Evolutionary conservation across 345 rosid species (phyloP).

Genomic region (Populus tremula): DNA sequence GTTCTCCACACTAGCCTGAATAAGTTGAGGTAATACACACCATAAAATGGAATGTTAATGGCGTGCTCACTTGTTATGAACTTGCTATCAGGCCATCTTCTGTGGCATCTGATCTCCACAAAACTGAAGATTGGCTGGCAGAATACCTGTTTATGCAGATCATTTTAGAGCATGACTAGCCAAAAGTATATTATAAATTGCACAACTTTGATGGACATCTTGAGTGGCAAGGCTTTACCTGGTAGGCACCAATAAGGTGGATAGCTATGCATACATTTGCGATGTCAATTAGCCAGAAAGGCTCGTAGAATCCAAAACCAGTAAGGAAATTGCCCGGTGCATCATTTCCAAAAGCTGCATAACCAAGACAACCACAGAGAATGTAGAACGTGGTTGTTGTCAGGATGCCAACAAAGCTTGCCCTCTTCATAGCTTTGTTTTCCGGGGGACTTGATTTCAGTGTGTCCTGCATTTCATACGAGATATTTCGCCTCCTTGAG

Average conservation of each 20-base stretch:
- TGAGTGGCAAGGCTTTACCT: constrained; percentile 36
- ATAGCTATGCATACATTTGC: constrained; percentile 80
- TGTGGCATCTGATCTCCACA: constrained; percentile 46
- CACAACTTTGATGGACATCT: too few species aligned
- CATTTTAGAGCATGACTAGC: background rate
- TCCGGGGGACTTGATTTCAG: constrained; percentile 25
- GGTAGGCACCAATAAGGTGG: constrained; percentile 85
- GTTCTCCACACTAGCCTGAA: constrained; percentile 81
- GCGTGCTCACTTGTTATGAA: constrained; percentile 54
- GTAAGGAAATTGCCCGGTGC: constrained; percentile 91
- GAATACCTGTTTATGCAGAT: constrained; percentile 47
- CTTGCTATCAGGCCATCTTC: constrained; percentile 58
- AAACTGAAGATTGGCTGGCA: constrained; percentile 66
- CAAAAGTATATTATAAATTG: background rate
- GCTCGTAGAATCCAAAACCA: constrained; percentile 84
- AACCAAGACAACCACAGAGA: constrained; percentile 73
- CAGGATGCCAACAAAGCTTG: constrained; percentile 35
- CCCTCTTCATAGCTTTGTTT: constrained; percentile 27
- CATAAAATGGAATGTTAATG: constrained; percentile 36
- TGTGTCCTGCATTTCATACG: constrained; percentile 21
- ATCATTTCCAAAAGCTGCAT: constrained; percentile 78
- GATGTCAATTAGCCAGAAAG: constrained; percentile 77
- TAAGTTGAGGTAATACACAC: constrained; percentile 44
- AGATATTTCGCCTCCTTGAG: background rate
- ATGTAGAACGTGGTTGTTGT: constrained; percentile 67